Percentiles rank a stretch among this genome's conserved stretches.
These are phyloP conservation scores for Cryomyces antarcticus DNA, from an alignment of 495 filamentous ascomycete genomes.

Conservation along the genomic window DNA sequence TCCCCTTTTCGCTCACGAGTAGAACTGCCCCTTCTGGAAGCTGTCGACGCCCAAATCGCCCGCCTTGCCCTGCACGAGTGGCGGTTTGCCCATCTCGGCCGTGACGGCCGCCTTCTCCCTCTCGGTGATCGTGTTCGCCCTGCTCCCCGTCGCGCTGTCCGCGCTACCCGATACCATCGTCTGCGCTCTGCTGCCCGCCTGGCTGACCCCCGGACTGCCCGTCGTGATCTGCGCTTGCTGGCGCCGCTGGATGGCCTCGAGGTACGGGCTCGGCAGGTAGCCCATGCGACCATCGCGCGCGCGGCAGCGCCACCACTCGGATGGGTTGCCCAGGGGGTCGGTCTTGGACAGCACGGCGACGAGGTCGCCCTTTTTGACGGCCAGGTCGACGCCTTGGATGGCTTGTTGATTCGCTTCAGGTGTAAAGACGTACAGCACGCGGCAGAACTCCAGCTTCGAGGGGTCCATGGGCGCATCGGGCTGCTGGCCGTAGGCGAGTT, in stretches of 20 bases:
- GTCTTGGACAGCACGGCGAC: constrained; percentile 86
- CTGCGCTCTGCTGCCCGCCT: constrained; percentile 23
- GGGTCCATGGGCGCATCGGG: constrained; percentile 44
- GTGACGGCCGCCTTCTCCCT: constrained; percentile 21
- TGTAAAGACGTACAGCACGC: constrained; percentile 80
- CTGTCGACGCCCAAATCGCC: constrained; percentile 55
- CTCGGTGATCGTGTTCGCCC: constrained; percentile 18
- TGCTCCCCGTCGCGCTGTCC: constrained; percentile 23
- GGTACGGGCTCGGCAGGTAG: constrained; percentile 74
- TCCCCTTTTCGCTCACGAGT: constrained; percentile 24
- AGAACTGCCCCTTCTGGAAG: constrained; percentile 81
- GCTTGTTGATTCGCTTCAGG: constrained; percentile 33
- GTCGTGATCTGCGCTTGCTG: constrained; percentile 31
- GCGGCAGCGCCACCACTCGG: constrained; percentile 93
- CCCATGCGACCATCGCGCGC: constrained; percentile 81
- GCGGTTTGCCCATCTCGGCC: constrained; percentile 20
- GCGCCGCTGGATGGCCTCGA: constrained; percentile 57
- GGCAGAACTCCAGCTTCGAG: constrained; percentile 81
- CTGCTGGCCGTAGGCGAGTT: constrained; percentile 5
- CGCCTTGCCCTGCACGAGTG: constrained; percentile 14
- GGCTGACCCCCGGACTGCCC: constrained; percentile 12
- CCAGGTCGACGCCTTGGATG: constrained; percentile 57
- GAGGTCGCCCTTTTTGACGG: constrained; percentile 85
- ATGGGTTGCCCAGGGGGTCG: constrained; percentile 78
- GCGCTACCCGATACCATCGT: constrained; percentile 20